Evolutionary conservation across 2,329 filamentous ascomycete genomes (phyloP).

Genomic region (Phialemonium atrogriseum): DNA sequence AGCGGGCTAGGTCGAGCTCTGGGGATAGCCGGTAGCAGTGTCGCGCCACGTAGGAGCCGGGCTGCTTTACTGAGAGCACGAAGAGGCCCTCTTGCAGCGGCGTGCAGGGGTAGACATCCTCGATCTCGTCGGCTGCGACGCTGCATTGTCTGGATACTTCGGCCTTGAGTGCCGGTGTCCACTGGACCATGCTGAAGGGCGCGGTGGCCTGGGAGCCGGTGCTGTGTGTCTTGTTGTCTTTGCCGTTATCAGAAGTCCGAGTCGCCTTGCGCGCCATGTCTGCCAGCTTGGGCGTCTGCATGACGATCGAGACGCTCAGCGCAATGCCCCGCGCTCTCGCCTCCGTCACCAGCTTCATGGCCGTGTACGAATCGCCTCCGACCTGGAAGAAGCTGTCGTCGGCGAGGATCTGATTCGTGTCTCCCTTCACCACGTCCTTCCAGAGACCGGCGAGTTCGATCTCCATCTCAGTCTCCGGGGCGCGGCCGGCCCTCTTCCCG

Average conservation of each 20-base stretch:
- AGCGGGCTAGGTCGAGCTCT: no score
- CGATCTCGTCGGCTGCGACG: slow-evolving; percentile 21
- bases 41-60: slow-evolving; percentile 41
- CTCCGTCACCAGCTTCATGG: slow-evolving; percentile 38
- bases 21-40: no score
- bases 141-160: slow-evolving; percentile 33
- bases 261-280: no score
- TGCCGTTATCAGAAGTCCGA: no score
- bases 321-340: slow-evolving; percentile 28
- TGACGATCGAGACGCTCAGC: slow-evolving; percentile 36
- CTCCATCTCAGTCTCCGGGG: slow-evolving; percentile 6
- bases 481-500: slow-evolving; percentile 11
- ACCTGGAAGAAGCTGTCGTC: slow-evolving; percentile 36
- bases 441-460: slow-evolving; percentile 4
- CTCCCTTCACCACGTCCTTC: slow-evolving; percentile 21
- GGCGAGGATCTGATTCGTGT: slow-evolving; percentile 23
- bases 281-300: slow-evolving; percentile 31
- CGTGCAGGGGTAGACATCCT: slow-evolving; percentile 47
- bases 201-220: slow-evolving; percentile 27
- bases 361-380: slow-evolving; percentile 39
- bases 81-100: slow-evolving; percentile 47
- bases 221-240: slow-evolving; percentile 18
- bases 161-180: no score
- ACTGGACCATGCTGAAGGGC: slow-evolving; percentile 19
- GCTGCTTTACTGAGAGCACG: slow-evolving; percentile 36